phyloP scores from a whole-genome alignment of 805 yeast species.

The Grigorovia humatica region DNA sequence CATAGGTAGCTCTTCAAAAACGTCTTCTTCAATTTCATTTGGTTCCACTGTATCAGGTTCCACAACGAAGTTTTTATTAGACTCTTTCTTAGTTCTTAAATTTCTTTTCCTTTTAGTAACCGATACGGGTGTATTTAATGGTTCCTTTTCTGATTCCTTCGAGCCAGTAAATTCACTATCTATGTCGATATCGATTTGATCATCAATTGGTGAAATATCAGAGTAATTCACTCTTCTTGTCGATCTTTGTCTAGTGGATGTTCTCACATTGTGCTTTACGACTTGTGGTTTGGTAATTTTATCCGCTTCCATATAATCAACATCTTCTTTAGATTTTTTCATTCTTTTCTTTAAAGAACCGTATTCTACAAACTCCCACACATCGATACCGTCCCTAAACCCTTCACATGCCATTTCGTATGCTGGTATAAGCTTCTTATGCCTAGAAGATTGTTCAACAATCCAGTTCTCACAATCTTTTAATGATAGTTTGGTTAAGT shows the following conservation, averaged over 20 bases:
- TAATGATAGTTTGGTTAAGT: conserved; percentile 13
- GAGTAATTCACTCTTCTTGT: conserved; percentile 18
- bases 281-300: conserved; percentile 12
- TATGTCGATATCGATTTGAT: conserved; percentile 18
- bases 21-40: conserved; percentile 3
- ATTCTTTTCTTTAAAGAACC: conserved; percentile 21
- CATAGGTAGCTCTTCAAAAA: background rate
- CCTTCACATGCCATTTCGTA: conserved; percentile 41
- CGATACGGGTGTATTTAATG: background rate
- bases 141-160: background rate
- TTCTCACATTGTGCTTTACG: conserved; percentile 6
- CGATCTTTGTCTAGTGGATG: conserved; percentile 11
- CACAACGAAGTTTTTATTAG: conserved; percentile 5
- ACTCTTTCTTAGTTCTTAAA: conserved; percentile 7
- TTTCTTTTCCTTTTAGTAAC: conserved; percentile 2
- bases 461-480: conserved; percentile 21
- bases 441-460: conserved; percentile 19
- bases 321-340: conserved; percentile 24
- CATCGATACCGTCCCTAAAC: conserved; percentile 22
- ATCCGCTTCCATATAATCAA: conserved; percentile 24
- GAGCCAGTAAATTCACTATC: conserved; percentile 12
- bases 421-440: conserved; percentile 37
- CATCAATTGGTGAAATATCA: conserved; percentile 4
- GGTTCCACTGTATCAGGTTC: conserved; percentile 6
- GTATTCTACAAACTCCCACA: conserved; percentile 29